Base-by-base conservation (phyloP, 169 alveolate species). In the Plasmodium berghei region DNA sequence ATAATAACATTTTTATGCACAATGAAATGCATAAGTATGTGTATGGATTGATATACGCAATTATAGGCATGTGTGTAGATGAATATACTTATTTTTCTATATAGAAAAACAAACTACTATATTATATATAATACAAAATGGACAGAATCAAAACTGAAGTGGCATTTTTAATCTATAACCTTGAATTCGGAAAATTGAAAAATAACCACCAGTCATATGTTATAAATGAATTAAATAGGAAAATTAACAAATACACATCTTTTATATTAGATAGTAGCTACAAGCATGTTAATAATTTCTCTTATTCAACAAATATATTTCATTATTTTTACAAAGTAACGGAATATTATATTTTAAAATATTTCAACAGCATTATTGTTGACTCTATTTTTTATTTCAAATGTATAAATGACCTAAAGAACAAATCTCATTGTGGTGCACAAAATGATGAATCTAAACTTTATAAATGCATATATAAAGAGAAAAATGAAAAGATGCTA, bases 221-320 rank as follows among this genome's bases (percentile, higher is more conserved):
- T 26, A 69, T 80, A 55, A 80, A 54, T 48, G 73, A 80, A n/a
- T 40, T 69, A 40, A 80, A 80, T 71, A 80, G 49, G 14, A 80
- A 56, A 80, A 80, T 80, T 34, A 80, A 67, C 34, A 56, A 71
- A 58, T 59, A 80, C 42, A 72, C 56, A 52, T 3, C 18, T 24
- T n/a, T 62, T 45, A 20, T 67, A 28, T 46, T 80, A 34, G 54
- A 42, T 24, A 80, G 90, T 59, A 69, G 28, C 61, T 80, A 80
- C 48, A 67, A 80, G 18, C 74, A 80, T 80, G 90, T 80, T 24
- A 80, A 80, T 80, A 80, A 80, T 62, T 80, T 80, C 55, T 67
- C 90, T 5, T 80, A 80, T 28, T 55, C 90, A 67, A 80, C 90
- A 55, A 61, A 80, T 18, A 67, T 62, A 80, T 55, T 80, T 55